A percentile compares a stretch with the other conserved stretches of the same genome.
These are phyloP conservation scores for Plenodomus lindquistii DNA, from an alignment of 2,329 filamentous ascomycete genomes.

Conservation along the genomic window DNA sequence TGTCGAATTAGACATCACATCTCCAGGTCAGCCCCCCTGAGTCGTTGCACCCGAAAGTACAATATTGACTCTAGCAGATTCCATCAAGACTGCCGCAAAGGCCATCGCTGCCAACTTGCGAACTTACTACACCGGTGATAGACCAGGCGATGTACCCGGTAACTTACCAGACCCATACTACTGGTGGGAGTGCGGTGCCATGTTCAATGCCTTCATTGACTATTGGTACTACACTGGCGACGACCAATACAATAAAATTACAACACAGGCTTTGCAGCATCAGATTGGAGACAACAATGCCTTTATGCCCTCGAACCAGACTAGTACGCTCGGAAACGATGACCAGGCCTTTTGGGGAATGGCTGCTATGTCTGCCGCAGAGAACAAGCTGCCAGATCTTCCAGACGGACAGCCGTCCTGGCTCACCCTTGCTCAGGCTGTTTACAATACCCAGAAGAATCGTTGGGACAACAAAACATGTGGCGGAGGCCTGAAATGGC, in stretches of 20 bases:
- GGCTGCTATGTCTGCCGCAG: constrained; percentile 61
- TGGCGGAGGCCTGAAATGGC: constrained; percentile 76
- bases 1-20: constrained; percentile 35
- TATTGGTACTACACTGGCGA: constrained; percentile 51
- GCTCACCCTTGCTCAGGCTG: constrained; percentile 69
- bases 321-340: constrained; percentile 57
- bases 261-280: constrained; percentile 64
- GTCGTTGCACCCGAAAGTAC: background rate
- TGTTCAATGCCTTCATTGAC: constrained; percentile 46
- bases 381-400: constrained; percentile 53
- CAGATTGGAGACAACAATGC: constrained; percentile 74
- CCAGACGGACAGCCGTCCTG: constrained; percentile 61
- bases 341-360: constrained; percentile 64
- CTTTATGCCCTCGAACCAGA: constrained; percentile 78
- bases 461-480: constrained; percentile 73
- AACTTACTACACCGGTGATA: constrained; percentile 67
- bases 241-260: constrained; percentile 45
- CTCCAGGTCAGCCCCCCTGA: constrained; percentile 27
- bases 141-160: constrained; percentile 61
- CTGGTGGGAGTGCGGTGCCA: constrained; percentile 50
- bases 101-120: constrained; percentile 65
- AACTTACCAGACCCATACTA: constrained; percentile 55
- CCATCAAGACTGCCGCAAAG: constrained; percentile 64
- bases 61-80: constrained; percentile 52
- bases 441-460: constrained; percentile 71